Evolutionary conservation across 2,329 filamentous ascomycete genomes (phyloP).

Genomic region (Thelonectria blattea): DNA sequence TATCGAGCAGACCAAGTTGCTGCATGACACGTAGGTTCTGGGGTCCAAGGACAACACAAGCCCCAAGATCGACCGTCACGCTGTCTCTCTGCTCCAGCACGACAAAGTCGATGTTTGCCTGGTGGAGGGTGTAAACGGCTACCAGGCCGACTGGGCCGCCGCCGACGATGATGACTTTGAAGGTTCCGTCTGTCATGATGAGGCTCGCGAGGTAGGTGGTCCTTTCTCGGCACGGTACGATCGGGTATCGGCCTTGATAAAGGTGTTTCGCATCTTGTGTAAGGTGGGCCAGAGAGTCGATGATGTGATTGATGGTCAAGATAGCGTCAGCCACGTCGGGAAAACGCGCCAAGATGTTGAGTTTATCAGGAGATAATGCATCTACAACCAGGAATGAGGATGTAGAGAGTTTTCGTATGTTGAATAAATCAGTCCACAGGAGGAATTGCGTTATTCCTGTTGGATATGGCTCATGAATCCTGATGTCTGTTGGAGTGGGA

Average conservation of each 20-base stretch:
- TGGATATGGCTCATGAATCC: too few species aligned
- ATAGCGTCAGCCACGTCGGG: neutral
- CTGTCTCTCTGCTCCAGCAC: conserved; percentile 44
- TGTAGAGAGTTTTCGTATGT: neutral
- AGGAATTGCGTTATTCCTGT: neutral
- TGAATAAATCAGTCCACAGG: neutral
- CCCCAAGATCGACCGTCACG: conserved; percentile 35
- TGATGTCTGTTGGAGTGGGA: too few species aligned
- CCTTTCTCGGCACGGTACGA: neutral
- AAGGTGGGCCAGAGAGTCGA: neutral
- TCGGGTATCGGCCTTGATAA: neutral
- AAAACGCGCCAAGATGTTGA: neutral
- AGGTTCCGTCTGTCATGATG: neutral
- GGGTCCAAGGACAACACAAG: conserved; percentile 16
- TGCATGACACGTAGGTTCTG: conserved; percentile 15
- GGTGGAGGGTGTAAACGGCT: conserved; percentile 36
- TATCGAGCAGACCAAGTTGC: conserved; percentile 19
- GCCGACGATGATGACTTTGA: conserved; percentile 38
- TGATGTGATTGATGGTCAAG: neutral
- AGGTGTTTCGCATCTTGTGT: neutral
- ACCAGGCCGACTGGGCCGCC: conserved; percentile 39
- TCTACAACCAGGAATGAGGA: neutral
- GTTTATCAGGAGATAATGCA: neutral
- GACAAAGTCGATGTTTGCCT: conserved; percentile 46
- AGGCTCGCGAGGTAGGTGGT: neutral